phyloP scores from a whole-genome alignment of 1,284 basidiomycete species.

The Ganoderma boninense region DNA sequence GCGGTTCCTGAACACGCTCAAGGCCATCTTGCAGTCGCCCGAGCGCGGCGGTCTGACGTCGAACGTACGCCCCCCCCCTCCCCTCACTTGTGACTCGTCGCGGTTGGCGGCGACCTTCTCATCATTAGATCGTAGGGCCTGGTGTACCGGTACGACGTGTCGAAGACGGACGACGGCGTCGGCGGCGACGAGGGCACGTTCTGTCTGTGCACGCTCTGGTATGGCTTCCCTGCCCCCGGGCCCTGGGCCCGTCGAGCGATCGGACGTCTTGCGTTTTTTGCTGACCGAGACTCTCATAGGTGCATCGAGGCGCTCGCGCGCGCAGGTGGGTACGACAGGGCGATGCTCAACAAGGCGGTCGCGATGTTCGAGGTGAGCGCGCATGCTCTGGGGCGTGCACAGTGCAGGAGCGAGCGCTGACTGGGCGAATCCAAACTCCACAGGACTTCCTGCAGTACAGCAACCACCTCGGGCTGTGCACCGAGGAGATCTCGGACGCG shows the following conservation, averaged over 20 bases:
- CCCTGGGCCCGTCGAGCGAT: too few relatives aligned
- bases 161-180: slow-evolving; percentile 87
- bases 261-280: too few relatives aligned
- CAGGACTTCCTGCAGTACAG: slow-evolving; percentile 83
- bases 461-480: slow-evolving; percentile 88
- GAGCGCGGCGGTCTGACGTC: slow-evolving; percentile 90
- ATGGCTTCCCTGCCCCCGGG: too few relatives aligned
- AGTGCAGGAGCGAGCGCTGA: neutral
- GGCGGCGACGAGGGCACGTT: slow-evolving; percentile 93
- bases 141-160: slow-evolving; percentile 84
- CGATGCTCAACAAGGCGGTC: slow-evolving; percentile 74
- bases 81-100: too few relatives aligned
- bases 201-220: slow-evolving; percentile 83
- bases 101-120: too few relatives aligned
- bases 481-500: slow-evolving; percentile 83
- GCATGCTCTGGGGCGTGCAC: too few relatives aligned
- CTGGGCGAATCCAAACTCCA: neutral
- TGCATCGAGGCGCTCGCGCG: slow-evolving; percentile 88
- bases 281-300: too few relatives aligned
- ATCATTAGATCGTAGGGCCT: slow-evolving; percentile 56
- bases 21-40: slow-evolving; percentile 82
- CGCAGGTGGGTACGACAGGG: slow-evolving; percentile 79
- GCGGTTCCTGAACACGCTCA: slow-evolving; percentile 84
- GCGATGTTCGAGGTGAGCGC: slow-evolving; percentile 84
- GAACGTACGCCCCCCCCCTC: slow-evolving; percentile 76